phyloP scores from a whole-genome alignment of 1,284 basidiomycete species.

The Gymnopus androsaceus region DNA sequence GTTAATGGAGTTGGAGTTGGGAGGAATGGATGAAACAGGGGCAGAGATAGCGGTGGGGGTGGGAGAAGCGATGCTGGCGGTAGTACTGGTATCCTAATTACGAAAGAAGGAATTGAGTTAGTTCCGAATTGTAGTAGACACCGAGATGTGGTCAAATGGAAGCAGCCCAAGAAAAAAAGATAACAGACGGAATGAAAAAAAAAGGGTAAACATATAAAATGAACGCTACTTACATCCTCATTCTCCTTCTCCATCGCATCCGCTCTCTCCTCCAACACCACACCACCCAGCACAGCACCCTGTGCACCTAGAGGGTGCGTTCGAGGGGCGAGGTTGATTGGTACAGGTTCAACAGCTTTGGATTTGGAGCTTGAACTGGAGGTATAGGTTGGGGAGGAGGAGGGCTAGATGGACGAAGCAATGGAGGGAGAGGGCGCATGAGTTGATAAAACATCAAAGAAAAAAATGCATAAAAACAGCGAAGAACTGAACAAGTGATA shows the following conservation, averaged over 20 bases:
- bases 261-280: constrained; percentile 25
- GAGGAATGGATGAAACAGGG: neutral
- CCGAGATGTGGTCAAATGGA: too few species aligned
- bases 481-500: too few species aligned
- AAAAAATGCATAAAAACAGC: neutral
- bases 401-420: too few species aligned
- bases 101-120: too few species aligned
- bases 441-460: too few species aligned
- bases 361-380: neutral
- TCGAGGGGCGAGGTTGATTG: constrained; percentile 20
- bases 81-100: too few species aligned
- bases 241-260: constrained; percentile 17
- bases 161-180: too few species aligned
- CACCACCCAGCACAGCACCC: constrained; percentile 23
- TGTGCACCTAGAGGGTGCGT: constrained; percentile 24
- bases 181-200: too few species aligned
- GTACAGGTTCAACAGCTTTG: neutral
- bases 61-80: neutral
- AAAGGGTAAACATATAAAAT: too few species aligned
- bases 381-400: neutral
- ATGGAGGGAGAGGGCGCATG: too few species aligned
- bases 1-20: neutral
- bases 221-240: neutral
- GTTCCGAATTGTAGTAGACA: too few species aligned
- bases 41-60: too few species aligned